Evolutionary conservation across 176 grass and related monocot species (phyloP), one percentile per base, ranked within the genome.

Genomic region (Aegilops tauschii): DNA sequence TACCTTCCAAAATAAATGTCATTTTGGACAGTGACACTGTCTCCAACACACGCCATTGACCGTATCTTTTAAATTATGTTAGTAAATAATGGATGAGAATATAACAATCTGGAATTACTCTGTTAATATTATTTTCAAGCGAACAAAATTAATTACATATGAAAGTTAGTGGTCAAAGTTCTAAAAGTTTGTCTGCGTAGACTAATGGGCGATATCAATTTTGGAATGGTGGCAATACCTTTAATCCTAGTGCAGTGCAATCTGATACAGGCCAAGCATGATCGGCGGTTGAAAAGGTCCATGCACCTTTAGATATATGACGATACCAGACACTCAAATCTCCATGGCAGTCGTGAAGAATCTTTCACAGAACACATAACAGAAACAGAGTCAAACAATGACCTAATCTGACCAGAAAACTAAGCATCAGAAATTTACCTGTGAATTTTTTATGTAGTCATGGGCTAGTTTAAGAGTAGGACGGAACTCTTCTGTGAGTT

Each of bases 251-350:
- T 21, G 93, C 86, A 61, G 93, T 95, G 86, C 96, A 98, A 85
- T 95, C 96, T 58, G 96, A 98, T 90, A 95, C 84, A 80, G 93
- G 90, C 96, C 96, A 98, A 54, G 88, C 96, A 25, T 98, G 88
- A 82, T 98, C 93, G 9, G 32, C 90, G 7, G 86, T 95, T 32
- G 96, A 98, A 37, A 98, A 98, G 9, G 96, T 86, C 96, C 96
- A 98, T 86, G 93, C 88, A 82, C 93, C 96, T 98, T 98, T 98
- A 80, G 95, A 98, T 79, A 92, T 92, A 86, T 98, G 96, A 71
- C 93, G 93, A 52, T 98, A 98, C 93, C 93, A 95, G 4, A 75
- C 74, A 76, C 83, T 79, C 44, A 98, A 85, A 83, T 91, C 71
- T 35, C 92, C 93, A 65, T 86, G 86, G 90, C 93, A 94, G 49